Percentiles rank a stretch among this genome's conserved stretches.
Evolutionary conservation across 805 yeast species (phyloP).

Genomic region (Dipodascopsis tothii): DNA sequence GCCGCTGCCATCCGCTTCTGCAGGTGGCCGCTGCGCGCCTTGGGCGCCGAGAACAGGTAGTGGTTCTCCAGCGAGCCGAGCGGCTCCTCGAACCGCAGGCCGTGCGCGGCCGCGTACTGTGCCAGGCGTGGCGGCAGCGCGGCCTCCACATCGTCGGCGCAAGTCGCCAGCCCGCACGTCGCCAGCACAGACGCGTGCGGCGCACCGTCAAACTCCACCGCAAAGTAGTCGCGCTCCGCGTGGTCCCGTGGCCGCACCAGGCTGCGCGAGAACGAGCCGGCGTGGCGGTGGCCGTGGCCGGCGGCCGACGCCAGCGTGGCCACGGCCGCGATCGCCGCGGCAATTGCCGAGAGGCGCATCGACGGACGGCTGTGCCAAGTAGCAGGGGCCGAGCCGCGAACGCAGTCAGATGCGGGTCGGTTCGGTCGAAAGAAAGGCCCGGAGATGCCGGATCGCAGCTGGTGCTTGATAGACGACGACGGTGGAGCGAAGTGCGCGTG

Average conservation of each 20-base stretch:
- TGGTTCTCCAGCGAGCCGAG: constrained; percentile 10
- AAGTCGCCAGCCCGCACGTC: no score
- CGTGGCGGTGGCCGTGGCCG: no score
- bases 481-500: no score
- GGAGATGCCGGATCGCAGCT: no score
- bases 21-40: background rate
- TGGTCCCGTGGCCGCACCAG: constrained; percentile 24
- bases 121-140: background rate
- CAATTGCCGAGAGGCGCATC: no score
- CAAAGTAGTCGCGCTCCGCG: constrained; percentile 22
- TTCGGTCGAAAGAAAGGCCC: no score
- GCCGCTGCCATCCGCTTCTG: constrained; percentile 1
- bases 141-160: background rate
- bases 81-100: constrained; percentile 17
- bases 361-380: no score
- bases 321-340: no score
- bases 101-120: constrained; percentile 7
- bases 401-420: no score
- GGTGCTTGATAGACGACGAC: no score
- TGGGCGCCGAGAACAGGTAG: constrained; percentile 16
- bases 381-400: no score
- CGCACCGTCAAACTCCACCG: constrained; percentile 19
- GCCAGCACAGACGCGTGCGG: background rate
- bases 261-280: constrained; percentile 3
- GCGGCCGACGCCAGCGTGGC: no score